These are phyloP conservation scores for Alopecurus myosuroides DNA, from an alignment of 176 grass and related monocot species.

Conservation along the genomic window DNA sequence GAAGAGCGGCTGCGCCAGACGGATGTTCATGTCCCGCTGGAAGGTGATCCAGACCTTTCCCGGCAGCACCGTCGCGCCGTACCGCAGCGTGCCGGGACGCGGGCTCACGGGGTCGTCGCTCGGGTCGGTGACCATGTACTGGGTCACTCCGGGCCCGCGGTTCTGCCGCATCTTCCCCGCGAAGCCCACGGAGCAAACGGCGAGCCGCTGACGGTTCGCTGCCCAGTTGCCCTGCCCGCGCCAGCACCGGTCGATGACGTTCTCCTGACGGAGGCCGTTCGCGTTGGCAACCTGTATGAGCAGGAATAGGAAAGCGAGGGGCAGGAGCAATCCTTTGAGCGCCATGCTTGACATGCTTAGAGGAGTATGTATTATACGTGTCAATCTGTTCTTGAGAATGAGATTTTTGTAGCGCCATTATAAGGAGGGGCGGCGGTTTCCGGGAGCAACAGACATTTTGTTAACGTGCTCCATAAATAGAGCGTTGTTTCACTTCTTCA, in stretches of 20 bases:
- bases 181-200: constrained; percentile 69
- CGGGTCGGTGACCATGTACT: constrained; percentile 63
- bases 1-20: constrained; percentile 54
- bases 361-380: too few relatives aligned
- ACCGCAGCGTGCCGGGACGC: constrained; percentile 58
- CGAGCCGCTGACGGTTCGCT: constrained; percentile 49
- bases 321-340: not conserved
- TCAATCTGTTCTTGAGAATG: not conserved
- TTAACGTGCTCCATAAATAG: too few relatives aligned
- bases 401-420: too few relatives aligned
- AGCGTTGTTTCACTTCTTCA: too few relatives aligned
- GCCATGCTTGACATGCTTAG: not conserved
- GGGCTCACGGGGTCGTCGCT: constrained; percentile 61
- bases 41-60: constrained; percentile 94
- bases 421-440: too few relatives aligned
- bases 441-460: too few relatives aligned
- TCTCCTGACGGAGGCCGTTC: not conserved
- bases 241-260: constrained; percentile 77
- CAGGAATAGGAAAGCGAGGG: not conserved
- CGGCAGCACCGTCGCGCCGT: constrained; percentile 59
- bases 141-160: constrained; percentile 25
- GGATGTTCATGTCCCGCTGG: constrained; percentile 50
- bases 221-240: constrained; percentile 52
- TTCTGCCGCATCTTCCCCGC: constrained; percentile 72
- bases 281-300: not conserved